These are phyloP conservation scores for Casuarina equisetifolia DNA, from an alignment of 306 rosid genomes.

Conservation along the genomic window DNA sequence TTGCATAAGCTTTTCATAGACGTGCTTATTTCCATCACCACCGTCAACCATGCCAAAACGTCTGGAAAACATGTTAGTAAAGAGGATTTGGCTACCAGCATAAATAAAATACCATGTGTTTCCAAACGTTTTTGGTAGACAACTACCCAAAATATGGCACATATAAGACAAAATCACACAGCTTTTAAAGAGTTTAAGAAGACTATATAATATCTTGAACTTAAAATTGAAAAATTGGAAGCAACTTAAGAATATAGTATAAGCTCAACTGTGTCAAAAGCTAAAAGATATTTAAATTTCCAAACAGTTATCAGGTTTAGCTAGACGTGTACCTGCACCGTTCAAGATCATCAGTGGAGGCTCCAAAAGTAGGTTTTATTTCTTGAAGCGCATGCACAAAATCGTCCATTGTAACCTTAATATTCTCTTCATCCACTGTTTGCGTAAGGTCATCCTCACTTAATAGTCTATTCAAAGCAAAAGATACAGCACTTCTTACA, in stretches of 20 bases:
- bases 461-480: slow-evolving; percentile 89
- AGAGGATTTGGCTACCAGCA: background rate
- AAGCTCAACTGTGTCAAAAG: slow-evolving; percentile 26
- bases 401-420: slow-evolving; percentile 94
- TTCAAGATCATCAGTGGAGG: slow-evolving; percentile 95
- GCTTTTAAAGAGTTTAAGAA: background rate
- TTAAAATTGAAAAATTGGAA: background rate
- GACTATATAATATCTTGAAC: background rate
- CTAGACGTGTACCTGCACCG: slow-evolving; percentile 73
- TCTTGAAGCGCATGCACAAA: slow-evolving; percentile 84
- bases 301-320: slow-evolving; percentile 9
- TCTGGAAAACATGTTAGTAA: slow-evolving; percentile 45
- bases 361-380: slow-evolving; percentile 90
- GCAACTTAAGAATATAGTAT: background rate
- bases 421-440: slow-evolving; percentile 93
- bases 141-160: background rate
- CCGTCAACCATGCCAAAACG: slow-evolving; percentile 88
- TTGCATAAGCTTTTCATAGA: slow-evolving; percentile 75
- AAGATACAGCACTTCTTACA: slow-evolving; percentile 99
- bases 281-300: slow-evolving; percentile 6
- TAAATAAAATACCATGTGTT: background rate
- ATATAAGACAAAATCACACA: background rate
- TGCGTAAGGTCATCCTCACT: slow-evolving; percentile 93
- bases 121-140: background rate
- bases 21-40: slow-evolving; percentile 81